Conservation (phyloP, 2,329 filamentous ascomycete species). For the Aspergillus sclerotialis region DNA sequence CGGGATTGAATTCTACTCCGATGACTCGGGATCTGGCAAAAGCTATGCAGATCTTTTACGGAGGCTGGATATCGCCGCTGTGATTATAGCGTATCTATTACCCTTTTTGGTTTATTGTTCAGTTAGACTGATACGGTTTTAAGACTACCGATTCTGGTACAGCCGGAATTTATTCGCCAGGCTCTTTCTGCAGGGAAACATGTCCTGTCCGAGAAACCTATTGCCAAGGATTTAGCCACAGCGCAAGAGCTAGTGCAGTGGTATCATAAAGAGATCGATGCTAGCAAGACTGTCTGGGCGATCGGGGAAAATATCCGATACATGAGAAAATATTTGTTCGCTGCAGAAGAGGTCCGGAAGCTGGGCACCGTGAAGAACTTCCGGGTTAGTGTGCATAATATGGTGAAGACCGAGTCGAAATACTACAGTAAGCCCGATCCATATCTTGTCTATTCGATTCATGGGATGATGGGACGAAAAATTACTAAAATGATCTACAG, state of each 20-base stretch:
- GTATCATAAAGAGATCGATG: constrained; percentile 40
- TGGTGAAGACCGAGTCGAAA: constrained; percentile 45
- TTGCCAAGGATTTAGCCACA: constrained; percentile 47
- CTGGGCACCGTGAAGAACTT: constrained; percentile 47
- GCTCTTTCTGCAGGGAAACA: constrained; percentile 48
- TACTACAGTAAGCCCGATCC: constrained; percentile 40
- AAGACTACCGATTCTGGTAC: constrained; percentile 46
- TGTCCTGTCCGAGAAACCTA: constrained; percentile 53
- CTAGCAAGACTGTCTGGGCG: constrained; percentile 34
- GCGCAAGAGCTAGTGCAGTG: constrained; percentile 46
- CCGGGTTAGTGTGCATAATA: constrained; percentile 38
- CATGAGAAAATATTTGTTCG: constrained; percentile 41
- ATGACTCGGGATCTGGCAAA: constrained; percentile 43
- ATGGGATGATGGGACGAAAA: background rate
- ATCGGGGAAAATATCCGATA: constrained; percentile 56
- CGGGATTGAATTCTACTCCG: constrained; percentile 48
- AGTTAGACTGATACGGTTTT: background rate
- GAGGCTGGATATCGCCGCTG: constrained; percentile 43
- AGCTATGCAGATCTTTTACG: constrained; percentile 41
- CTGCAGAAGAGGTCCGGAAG: constrained; percentile 37
- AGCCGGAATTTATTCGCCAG: constrained; percentile 45
- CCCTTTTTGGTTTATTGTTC: background rate
- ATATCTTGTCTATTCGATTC: constrained; percentile 4
- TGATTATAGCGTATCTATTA: constrained; percentile 43
- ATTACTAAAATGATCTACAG: constrained; percentile 15